phyloP scores from a whole-genome alignment of 2,329 filamentous ascomycete species.

The Penicillium hordei region DNA sequence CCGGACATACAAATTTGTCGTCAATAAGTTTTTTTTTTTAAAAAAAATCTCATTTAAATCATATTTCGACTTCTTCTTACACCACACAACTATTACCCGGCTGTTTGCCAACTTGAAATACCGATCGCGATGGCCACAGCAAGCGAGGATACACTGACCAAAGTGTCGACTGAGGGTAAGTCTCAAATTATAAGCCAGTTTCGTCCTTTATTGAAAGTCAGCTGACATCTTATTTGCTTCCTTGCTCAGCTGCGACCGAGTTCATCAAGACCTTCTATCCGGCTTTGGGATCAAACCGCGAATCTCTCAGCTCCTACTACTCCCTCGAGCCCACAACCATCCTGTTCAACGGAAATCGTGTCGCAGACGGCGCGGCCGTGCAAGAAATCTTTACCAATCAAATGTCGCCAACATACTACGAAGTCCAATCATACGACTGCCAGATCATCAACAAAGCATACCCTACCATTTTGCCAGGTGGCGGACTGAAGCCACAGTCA shows the following conservation, averaged over 20 bases:
- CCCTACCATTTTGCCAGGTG: constrained; percentile 51
- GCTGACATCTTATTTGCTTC: neutral
- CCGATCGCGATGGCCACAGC: constrained; percentile 32
- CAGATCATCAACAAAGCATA: constrained; percentile 74
- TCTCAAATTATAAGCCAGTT: neutral
- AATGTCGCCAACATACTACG: constrained; percentile 64
- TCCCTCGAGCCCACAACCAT: constrained; percentile 63
- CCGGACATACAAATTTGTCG: constrained; percentile 2
- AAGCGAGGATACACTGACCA: constrained; percentile 39
- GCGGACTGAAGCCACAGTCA: constrained; percentile 39
- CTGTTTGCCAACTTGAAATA: neutral
- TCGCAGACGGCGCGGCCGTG: constrained; percentile 64
- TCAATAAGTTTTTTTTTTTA: neutral
- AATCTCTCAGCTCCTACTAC: constrained; percentile 68
- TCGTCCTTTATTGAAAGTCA: neutral
- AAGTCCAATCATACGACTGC: constrained; percentile 72
- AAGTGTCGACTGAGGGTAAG: constrained; percentile 45
- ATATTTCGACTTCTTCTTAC: neutral
- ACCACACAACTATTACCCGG: too few relatives aligned
- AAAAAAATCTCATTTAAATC: neutral
- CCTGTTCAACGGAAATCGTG: constrained; percentile 72
- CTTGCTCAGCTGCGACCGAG: constrained; percentile 60
- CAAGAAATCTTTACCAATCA: constrained; percentile 68
- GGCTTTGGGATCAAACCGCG: constrained; percentile 62
- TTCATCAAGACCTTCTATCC: constrained; percentile 76